Percentiles rank a stretch among this genome's conserved stretches.
Evolutionary conservation across 768 basidiomycete genomes (phyloP).

Genomic region (Gloeopeniophorella convolvens): DNA sequence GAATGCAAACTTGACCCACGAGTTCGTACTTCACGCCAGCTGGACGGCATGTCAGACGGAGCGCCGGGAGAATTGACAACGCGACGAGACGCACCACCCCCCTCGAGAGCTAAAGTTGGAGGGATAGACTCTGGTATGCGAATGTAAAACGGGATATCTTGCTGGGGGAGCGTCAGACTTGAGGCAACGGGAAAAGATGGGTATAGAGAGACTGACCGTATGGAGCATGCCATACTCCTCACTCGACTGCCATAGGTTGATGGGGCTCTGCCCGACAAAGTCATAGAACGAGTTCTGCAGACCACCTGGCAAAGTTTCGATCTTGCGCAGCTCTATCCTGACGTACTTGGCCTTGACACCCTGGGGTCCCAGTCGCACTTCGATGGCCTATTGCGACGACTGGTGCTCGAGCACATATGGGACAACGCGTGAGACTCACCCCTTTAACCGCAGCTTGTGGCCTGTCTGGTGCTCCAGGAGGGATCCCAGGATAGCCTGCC

Average conservation of each 20-base stretch:
- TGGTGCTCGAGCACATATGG: conserved; percentile 3
- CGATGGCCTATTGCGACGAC: conserved; percentile 55
- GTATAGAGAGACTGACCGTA: conserved; percentile 42
- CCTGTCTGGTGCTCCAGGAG: conserved; percentile 66
- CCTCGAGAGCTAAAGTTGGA: conserved; percentile 75
- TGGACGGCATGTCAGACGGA: conserved; percentile 24
- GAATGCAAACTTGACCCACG: conserved; percentile 77
- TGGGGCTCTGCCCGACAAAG: conserved; percentile 73
- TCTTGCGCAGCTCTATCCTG: conserved; percentile 83
- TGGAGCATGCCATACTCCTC: conserved; percentile 66
- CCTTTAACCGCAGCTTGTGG: conserved; percentile 83
- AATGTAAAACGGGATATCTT: conserved; percentile 86
- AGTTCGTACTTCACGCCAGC: conserved; percentile 89
- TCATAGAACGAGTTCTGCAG: conserved; percentile 69
- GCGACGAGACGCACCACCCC: conserved; percentile 43
- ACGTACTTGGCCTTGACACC: conserved; percentile 92
- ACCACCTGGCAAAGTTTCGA: conserved; percentile 74
- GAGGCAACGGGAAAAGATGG: conserved; percentile 1
- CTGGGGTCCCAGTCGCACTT: conserved; percentile 67
- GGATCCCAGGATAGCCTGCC: conserved; percentile 82
- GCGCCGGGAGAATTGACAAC: background rate
- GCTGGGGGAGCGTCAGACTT: conserved; percentile 34
- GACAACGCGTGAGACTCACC: conserved; percentile 39
- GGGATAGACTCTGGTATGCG: conserved; percentile 91
- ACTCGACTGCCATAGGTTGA: conserved; percentile 75